Evolutionary conservation across 257 asterid genomes (phyloP).

Genomic region (Gardenia jasminoides): DNA sequence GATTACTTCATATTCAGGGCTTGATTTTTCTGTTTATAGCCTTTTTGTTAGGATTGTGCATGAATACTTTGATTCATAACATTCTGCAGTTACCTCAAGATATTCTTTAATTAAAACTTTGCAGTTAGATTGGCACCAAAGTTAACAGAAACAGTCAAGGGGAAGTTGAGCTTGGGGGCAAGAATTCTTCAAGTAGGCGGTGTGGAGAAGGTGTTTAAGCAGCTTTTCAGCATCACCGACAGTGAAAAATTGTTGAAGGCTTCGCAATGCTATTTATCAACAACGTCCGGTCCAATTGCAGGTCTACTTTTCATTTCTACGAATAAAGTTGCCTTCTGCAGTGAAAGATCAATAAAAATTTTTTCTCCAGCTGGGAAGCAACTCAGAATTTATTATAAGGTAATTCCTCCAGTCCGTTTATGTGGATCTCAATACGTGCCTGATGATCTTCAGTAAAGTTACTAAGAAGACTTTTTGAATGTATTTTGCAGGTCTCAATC

Average conservation of each 20-base stretch:
- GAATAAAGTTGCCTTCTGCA: constrained; percentile 39
- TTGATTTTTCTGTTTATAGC: neutral
- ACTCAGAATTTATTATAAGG: constrained; percentile 41
- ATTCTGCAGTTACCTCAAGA: too few relatives aligned
- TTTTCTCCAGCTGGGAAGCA: constrained; percentile 34
- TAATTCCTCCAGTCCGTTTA: neutral
- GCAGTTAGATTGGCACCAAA: too few relatives aligned
- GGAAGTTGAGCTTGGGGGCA: constrained; percentile 20
- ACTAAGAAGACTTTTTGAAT: neutral
- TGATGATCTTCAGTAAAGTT: neutral
- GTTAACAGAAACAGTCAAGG: constrained; percentile 1
- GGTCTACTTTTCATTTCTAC: constrained; percentile 37
- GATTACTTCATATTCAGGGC: neutral
- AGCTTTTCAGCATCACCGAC: constrained; percentile 21
- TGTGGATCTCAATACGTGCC: neutral
- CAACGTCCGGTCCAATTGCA: constrained; percentile 18
- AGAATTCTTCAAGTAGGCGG: constrained; percentile 24
- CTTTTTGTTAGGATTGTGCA: neutral
- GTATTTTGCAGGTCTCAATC: constrained; percentile 26
- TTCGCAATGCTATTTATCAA: constrained; percentile 20
- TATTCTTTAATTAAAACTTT: too few relatives aligned
- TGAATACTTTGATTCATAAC: neutral
- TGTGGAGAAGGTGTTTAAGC: constrained; percentile 36
- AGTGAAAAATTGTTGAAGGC: constrained; percentile 22
- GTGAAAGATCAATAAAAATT: constrained; percentile 46